A percentile compares a stretch with the other conserved stretches of the same genome.
Conservation (phyloP, 371 early-diverging fungal genomes). For the Coemansia sp. region DNA sequence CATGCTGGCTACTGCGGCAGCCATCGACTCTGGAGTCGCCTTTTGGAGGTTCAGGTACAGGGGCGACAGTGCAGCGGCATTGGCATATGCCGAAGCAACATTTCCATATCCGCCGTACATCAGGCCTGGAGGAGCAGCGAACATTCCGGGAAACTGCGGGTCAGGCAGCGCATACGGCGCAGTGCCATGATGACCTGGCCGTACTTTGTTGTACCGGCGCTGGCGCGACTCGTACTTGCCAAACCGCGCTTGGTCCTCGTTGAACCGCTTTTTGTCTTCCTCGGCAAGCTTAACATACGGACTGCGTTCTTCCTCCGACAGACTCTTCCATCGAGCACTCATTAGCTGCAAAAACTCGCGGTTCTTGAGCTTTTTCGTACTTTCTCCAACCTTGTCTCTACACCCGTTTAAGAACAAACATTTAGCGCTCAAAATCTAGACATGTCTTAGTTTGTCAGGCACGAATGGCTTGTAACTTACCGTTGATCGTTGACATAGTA, state of each 20-base stretch:
- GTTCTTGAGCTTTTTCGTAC: slow-evolving; percentile 47
- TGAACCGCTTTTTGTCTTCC: slow-evolving; percentile 49
- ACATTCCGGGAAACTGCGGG: background rate
- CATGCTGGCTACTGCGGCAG: background rate
- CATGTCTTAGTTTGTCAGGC: background rate
- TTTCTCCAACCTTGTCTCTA: slow-evolving; percentile 45
- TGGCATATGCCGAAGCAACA: slow-evolving; percentile 7
- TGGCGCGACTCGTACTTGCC: slow-evolving; percentile 51
- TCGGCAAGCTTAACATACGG: slow-evolving; percentile 48
- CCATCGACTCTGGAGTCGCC: background rate
- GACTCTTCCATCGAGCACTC: slow-evolving; percentile 48
- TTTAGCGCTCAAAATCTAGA: background rate
- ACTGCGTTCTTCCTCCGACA: slow-evolving; percentile 39
- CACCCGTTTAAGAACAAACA: background rate
- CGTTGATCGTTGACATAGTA: slow-evolving; percentile 52
- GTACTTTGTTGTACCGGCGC: slow-evolving; percentile 37
- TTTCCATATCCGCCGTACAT: slow-evolving; percentile 15
- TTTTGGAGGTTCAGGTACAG: slow-evolving; percentile 6
- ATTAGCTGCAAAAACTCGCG: slow-evolving; percentile 51
- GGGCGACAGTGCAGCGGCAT: background rate
- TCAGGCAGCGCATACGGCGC: slow-evolving; percentile 8
- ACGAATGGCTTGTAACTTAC: slow-evolving; percentile 11
- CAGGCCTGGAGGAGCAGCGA: background rate
- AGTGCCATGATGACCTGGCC: slow-evolving; percentile 7
- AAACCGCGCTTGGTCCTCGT: slow-evolving; percentile 48